phyloP scores from a whole-genome alignment of 1,139 yeast genomes.

The Candida tunisiensis region DNA sequence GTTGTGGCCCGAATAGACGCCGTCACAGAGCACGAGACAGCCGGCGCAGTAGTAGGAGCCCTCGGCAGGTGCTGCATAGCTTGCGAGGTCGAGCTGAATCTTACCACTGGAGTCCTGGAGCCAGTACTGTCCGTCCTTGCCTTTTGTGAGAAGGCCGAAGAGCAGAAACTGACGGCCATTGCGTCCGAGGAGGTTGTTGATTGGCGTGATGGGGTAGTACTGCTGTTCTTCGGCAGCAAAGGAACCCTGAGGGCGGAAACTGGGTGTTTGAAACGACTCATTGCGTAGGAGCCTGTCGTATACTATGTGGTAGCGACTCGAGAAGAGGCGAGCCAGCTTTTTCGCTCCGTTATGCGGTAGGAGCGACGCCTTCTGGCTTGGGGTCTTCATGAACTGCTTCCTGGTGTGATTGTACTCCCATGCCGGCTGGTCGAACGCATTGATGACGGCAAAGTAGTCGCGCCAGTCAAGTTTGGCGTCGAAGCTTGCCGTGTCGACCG shows the following conservation, averaged over 20 bases:
- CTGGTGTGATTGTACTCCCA: conserved; percentile 48
- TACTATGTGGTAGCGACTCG: conserved; percentile 39
- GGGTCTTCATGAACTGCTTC: conserved; percentile 36
- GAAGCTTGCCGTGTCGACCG: not conserved
- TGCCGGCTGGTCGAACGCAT: conserved; percentile 49
- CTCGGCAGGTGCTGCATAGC: conserved; percentile 38
- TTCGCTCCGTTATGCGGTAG: not conserved
- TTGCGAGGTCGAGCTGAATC: conserved; percentile 54
- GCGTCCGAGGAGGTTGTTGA: conserved; percentile 75
- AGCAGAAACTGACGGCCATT: conserved; percentile 61
- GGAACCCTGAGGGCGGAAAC: no score
- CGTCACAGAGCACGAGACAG: conserved; percentile 67
- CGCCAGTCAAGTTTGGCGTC: conserved; percentile 34
- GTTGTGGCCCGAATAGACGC: conserved; percentile 52
- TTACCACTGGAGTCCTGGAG: conserved; percentile 72
- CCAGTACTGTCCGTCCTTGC: conserved; percentile 50
- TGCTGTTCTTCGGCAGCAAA: conserved; percentile 15
- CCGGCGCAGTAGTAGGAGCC: conserved; percentile 70
- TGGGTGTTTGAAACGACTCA: conserved; percentile 46
- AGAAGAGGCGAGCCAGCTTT: conserved; percentile 16
- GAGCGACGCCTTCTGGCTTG: conserved; percentile 11
- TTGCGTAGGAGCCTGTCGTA: conserved; percentile 61
- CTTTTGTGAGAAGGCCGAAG: conserved; percentile 56
- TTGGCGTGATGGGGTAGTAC: conserved; percentile 45
- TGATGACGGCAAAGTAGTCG: conserved; percentile 52